Evolutionary conservation across 306 rosid species (phyloP).

Genomic region (Prunus dulcis): DNA sequence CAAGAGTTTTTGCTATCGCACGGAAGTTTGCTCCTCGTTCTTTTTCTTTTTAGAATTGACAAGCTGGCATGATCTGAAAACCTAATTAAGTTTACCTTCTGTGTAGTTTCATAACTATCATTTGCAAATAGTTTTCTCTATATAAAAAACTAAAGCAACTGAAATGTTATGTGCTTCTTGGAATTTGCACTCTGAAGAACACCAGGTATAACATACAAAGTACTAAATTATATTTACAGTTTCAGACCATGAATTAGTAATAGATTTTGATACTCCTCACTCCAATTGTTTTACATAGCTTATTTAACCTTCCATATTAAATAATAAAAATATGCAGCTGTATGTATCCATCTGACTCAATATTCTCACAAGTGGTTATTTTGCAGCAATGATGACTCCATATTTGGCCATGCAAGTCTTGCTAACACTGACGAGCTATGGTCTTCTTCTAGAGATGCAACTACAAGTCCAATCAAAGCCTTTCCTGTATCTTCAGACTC

Average conservation of each 20-base stretch:
- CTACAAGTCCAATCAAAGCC: constrained; percentile 38
- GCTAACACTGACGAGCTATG: constrained; percentile 65
- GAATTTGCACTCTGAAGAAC: not conserved
- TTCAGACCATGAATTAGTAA: not conserved
- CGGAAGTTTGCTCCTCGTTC: not conserved
- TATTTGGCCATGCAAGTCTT: constrained; percentile 61
- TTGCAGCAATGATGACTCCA: constrained; percentile 81
- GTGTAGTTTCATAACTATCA: not conserved
- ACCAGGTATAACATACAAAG: not conserved
- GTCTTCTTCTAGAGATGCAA: constrained; percentile 62
- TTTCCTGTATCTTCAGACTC: constrained; percentile 40
- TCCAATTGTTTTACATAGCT: not conserved
- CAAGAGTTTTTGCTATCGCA: not conserved
- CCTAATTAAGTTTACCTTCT: not conserved
- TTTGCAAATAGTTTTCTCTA: not conserved
- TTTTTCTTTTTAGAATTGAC: not conserved
- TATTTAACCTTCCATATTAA: not conserved
- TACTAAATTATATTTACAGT: not conserved
- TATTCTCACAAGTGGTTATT: constrained; percentile 74
- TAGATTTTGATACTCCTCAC: constrained; percentile 7
- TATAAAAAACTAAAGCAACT: not conserved
- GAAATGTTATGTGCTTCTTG: not conserved
- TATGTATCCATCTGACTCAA: constrained; percentile 42
- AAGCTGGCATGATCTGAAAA: not conserved
- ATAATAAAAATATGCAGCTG: constrained; percentile 14